Percentiles rank a stretch among this genome's conserved stretches.
Evolutionary conservation across 768 basidiomycete genomes (phyloP).

Genomic region (Russula dissimulans): DNA sequence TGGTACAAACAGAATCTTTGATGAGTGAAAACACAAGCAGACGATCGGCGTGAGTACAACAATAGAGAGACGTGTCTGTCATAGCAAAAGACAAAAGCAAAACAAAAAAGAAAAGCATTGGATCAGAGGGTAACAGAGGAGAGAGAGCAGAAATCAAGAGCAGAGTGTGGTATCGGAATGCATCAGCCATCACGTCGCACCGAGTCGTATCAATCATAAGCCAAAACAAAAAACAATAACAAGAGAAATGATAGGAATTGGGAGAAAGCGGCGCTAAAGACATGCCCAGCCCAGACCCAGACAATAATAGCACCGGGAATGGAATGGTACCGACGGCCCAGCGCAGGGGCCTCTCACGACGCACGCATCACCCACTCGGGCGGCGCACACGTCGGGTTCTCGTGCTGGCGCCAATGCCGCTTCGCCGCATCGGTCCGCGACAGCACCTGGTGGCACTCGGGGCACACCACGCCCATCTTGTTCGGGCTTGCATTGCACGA

Average conservation of each 20-base stretch:
- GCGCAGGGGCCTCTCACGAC: neutral
- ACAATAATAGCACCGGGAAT: too few relatives aligned
- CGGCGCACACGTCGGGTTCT: neutral
- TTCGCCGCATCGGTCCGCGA: slow-evolving; percentile 12
- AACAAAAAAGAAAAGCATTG: too few relatives aligned
- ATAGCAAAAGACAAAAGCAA: too few relatives aligned
- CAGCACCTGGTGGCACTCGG: slow-evolving; percentile 4
- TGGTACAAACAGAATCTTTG: too few relatives aligned
- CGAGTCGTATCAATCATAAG: neutral
- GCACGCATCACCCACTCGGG: neutral
- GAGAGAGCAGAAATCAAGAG: too few relatives aligned
- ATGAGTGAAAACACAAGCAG: too few relatives aligned
- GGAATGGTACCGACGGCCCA: too few relatives aligned
- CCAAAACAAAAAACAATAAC: neutral
- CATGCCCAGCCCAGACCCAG: neutral
- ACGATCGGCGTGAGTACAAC: too few relatives aligned
- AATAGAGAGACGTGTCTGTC: too few relatives aligned
- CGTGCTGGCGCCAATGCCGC: slow-evolving; percentile 15
- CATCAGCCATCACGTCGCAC: too few relatives aligned
- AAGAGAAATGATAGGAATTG: neutral
- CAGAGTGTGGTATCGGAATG: too few relatives aligned
- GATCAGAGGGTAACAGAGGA: too few relatives aligned
- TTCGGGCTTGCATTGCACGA: slow-evolving; percentile 7
- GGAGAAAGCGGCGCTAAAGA: neutral
- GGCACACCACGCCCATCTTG: neutral